A percentile compares a stretch with the other conserved stretches of the same genome.
phyloP scores from a whole-genome alignment of 208 protist species.

The Wallacemonas rigidus region DNA sequence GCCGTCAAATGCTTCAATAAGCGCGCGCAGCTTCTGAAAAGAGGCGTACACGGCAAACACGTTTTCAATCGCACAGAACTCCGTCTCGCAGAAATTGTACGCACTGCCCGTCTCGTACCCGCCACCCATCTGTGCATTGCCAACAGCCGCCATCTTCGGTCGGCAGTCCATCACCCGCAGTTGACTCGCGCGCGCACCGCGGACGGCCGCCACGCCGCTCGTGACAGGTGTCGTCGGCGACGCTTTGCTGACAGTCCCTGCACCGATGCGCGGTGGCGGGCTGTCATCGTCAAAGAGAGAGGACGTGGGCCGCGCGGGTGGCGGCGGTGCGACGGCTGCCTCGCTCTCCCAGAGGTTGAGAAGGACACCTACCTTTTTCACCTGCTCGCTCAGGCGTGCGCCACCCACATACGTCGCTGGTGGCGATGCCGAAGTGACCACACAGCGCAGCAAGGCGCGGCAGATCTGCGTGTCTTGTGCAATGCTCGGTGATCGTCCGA shows the following conservation, averaged over 20 bases:
- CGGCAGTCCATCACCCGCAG: constrained; percentile 83
- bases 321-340: neutral
- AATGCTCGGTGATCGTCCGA: constrained; percentile 38
- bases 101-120: constrained; percentile 78
- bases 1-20: constrained; percentile 56
- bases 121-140: constrained; percentile 71
- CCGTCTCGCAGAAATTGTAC: constrained; percentile 68
- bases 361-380: neutral
- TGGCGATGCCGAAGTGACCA: neutral
- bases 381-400: neutral
- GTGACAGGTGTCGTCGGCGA: neutral
- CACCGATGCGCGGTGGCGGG: neutral
- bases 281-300: constrained; percentile 31
- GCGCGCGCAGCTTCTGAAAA: constrained; percentile 65
- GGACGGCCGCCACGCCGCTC: neutral
- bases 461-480: constrained; percentile 60
- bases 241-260: neutral
- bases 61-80: constrained; percentile 91
- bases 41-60: constrained; percentile 75
- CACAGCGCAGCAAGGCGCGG: constrained; percentile 42
- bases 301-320: constrained; percentile 12
- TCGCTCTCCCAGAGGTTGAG: neutral
- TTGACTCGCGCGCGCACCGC: constrained; percentile 6
- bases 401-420: neutral
- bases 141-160: constrained; percentile 56